A percentile compares a stretch with the other conserved stretches of the same genome.
Conservation (phyloP, 2,329 filamentous ascomycete genomes). For the Thermomyces lanuginosus region DNA sequence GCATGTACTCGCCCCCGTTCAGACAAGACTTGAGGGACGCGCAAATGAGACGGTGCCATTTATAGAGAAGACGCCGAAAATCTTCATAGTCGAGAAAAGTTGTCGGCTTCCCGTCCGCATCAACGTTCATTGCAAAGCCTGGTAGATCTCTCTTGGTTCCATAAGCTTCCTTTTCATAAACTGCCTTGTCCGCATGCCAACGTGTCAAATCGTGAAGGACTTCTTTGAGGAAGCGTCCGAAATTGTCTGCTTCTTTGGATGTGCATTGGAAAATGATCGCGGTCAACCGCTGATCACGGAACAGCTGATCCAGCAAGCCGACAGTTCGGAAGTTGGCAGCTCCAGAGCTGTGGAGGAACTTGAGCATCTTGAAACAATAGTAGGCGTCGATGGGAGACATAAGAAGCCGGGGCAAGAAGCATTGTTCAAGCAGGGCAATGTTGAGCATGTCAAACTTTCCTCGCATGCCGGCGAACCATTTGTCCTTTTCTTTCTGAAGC, state of each 20-base stretch:
- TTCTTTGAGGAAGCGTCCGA: constrained; percentile 81
- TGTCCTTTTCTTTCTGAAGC: constrained; percentile 56
- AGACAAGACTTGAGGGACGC: constrained; percentile 68
- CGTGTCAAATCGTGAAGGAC: constrained; percentile 60
- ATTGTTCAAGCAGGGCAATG: constrained; percentile 69
- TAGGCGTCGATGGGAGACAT: constrained; percentile 77
- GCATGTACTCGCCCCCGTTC: constrained; percentile 79
- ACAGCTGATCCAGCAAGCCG: constrained; percentile 67
- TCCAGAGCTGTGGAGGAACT: constrained; percentile 69
- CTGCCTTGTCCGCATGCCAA: constrained; percentile 65
- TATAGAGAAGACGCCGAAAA: constrained; percentile 70
- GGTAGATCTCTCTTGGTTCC: constrained; percentile 48
- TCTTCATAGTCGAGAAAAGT: constrained; percentile 67
- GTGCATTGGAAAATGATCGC: constrained; percentile 79
- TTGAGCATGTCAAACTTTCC: constrained; percentile 52
- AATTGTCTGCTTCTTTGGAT: constrained; percentile 74
- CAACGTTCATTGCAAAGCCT: constrained; percentile 63
- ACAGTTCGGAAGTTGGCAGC: constrained; percentile 76
- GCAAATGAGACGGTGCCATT: constrained; percentile 76
- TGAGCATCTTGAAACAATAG: constrained; percentile 73
- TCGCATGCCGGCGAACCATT: constrained; percentile 57
- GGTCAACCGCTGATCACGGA: constrained; percentile 65
- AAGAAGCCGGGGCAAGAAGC: constrained; percentile 73
- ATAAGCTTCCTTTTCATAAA: constrained; percentile 71
- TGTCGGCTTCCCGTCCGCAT: constrained; percentile 52